Percentiles rank a stretch among this genome's conserved stretches.
Evolutionary conservation across 2,329 filamentous ascomycete species (phyloP).

Genomic region (Fusarium staphyleae): DNA sequence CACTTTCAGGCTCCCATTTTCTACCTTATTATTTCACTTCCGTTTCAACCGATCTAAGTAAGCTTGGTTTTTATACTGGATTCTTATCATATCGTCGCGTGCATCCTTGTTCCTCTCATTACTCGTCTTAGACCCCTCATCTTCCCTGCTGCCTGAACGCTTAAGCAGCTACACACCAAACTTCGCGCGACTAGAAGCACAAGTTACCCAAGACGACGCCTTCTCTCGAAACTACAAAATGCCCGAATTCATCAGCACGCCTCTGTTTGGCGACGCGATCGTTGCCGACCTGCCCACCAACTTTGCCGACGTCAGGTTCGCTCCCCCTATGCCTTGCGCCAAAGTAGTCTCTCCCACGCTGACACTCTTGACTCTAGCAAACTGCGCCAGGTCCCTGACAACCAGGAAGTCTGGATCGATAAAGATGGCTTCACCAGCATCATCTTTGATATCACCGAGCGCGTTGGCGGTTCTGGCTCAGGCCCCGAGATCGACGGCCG

Average conservation of each 20-base stretch:
- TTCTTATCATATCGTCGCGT: slow-evolving; percentile 7
- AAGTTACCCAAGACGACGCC: not conserved
- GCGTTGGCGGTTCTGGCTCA: slow-evolving; percentile 65
- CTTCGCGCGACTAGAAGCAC: slow-evolving; percentile 14
- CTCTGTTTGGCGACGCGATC: slow-evolving; percentile 77
- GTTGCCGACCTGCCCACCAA: slow-evolving; percentile 70
- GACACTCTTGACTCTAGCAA: slow-evolving; percentile 56
- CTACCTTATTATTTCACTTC: slow-evolving; percentile 17
- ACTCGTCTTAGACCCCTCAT: slow-evolving; percentile 5
- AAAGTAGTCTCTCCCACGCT: slow-evolving; percentile 8
- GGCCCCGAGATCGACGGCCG: slow-evolving; percentile 70
- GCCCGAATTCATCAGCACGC: slow-evolving; percentile 63
- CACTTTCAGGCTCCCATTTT: slow-evolving; percentile 30
- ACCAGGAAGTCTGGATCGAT: slow-evolving; percentile 93
- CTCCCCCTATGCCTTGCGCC: slow-evolving; percentile 11
- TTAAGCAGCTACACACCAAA: not conserved
- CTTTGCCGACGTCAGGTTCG: slow-evolving; percentile 76
- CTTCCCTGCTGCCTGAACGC: slow-evolving; percentile 1
- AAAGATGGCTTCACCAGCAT: slow-evolving; percentile 82
- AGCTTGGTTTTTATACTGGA: slow-evolving; percentile 11
- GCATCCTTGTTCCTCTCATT: slow-evolving; percentile 4
- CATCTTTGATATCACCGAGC: slow-evolving; percentile 90
- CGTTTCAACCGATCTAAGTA: slow-evolving; percentile 13
- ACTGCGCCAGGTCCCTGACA: slow-evolving; percentile 79
- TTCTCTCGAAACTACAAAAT: slow-evolving; percentile 44